Percentiles rank a stretch among this genome's conserved stretches.
phyloP scores from a whole-genome alignment of 257 asterid genomes.

The Avicennia marina region DNA sequence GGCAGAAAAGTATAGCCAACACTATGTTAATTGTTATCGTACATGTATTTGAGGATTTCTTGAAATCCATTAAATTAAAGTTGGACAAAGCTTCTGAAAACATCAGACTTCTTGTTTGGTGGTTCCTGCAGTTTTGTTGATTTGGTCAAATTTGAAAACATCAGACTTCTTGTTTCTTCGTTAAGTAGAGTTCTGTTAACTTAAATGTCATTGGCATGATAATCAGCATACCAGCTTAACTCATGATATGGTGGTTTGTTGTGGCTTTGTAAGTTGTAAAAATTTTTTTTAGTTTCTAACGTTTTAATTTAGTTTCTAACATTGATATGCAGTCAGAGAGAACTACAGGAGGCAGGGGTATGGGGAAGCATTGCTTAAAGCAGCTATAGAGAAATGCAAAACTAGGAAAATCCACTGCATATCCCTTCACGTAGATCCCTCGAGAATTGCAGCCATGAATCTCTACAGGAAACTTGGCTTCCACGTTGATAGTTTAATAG shows the following conservation, averaged over 20 bases:
- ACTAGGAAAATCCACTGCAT: slow-evolving; percentile 57
- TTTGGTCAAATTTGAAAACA: neutral
- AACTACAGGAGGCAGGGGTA: slow-evolving; percentile 56
- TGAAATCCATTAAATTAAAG: too few species aligned
- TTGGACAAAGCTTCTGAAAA: neutral
- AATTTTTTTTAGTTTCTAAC: neutral
- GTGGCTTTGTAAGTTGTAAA: neutral
- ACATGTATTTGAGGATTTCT: too few species aligned
- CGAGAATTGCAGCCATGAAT: slow-evolving; percentile 59
- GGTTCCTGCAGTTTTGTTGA: neutral
- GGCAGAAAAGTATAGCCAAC: too few species aligned
- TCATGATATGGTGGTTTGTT: neutral
- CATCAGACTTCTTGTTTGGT: neutral
- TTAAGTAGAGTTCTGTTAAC: too few species aligned
- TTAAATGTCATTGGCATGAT: neutral
- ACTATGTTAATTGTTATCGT: too few species aligned
- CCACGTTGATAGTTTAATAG: slow-evolving; percentile 61
- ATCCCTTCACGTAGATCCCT: slow-evolving; percentile 85
- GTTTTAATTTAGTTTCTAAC: slow-evolving; percentile 4
- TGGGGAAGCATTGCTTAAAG: slow-evolving; percentile 77
- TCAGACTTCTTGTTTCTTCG: neutral
- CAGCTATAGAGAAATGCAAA: slow-evolving; percentile 68
- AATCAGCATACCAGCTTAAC: neutral
- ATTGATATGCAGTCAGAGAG: slow-evolving; percentile 54
- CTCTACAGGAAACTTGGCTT: slow-evolving; percentile 81